phyloP scores from a whole-genome alignment of 2,329 filamentous ascomycete genomes.

The Tricladium varicosporioides region DNA sequence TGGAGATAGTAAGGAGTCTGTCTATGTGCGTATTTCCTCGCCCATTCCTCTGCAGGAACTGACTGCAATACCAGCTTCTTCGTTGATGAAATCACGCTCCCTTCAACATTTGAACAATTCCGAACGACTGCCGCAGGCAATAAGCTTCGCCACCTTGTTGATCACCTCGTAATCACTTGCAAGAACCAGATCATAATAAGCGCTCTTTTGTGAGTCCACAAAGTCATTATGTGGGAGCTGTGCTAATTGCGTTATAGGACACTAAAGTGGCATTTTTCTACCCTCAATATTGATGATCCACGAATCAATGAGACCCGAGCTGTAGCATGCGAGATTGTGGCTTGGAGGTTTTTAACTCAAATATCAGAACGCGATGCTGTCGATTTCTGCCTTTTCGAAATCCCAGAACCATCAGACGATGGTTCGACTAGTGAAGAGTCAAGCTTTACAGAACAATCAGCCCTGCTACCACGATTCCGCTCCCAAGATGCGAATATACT shows the following conservation, averaged over 20 bases:
- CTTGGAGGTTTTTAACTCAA: constrained; percentile 72
- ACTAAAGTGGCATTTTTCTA: constrained; percentile 71
- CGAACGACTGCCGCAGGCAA: constrained; percentile 63
- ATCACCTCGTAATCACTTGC: constrained; percentile 60
- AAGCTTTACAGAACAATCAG: constrained; percentile 26
- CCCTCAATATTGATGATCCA: constrained; percentile 57
- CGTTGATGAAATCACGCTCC: constrained; percentile 58
- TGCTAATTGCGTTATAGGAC: constrained; percentile 47
- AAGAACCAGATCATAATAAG: constrained; percentile 70
- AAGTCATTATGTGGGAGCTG: background rate
- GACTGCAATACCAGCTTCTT: constrained; percentile 50
- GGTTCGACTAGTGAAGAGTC: constrained; percentile 2
- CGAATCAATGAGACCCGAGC: constrained; percentile 67
- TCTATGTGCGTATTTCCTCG: constrained; percentile 5
- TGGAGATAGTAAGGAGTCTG: constrained; percentile 63
- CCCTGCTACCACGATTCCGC: constrained; percentile 31
- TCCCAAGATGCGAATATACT: constrained; percentile 13
- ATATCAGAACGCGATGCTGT: constrained; percentile 72
- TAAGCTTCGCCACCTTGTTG: constrained; percentile 56
- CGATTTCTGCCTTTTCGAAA: constrained; percentile 71
- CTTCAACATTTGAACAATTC: constrained; percentile 72
- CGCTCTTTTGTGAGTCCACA: constrained; percentile 62
- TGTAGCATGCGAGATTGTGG: constrained; percentile 76
- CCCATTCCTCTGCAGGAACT: background rate
- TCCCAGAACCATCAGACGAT: constrained; percentile 38